Evolutionary conservation across 2,329 filamentous ascomycete genomes (phyloP), one percentile per base, ranked within the genome.

Genomic region (Fusarium sp.): DNA sequence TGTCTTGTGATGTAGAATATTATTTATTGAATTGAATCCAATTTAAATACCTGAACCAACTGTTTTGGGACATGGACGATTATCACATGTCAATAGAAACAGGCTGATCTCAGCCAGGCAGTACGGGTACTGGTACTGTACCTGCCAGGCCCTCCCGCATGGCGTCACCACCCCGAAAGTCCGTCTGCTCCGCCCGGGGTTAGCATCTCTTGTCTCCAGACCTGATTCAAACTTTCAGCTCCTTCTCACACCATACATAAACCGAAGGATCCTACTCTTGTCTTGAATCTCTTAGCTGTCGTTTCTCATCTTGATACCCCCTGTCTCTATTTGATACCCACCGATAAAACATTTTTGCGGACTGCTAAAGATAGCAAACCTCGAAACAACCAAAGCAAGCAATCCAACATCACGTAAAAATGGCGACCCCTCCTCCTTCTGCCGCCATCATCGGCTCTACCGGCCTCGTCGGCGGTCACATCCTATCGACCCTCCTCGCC

Each of bases 381-480:
- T 27, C 16, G 20, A 38, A 27, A 0, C 31, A 7, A 35, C 20
- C n/a, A n/a, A 55, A 35, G 7, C 20, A 33, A 14, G 22, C n/a
- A 20, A 38, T 24, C 31, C 9, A 59, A 29, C 20, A 42, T 42
- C 46, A 58, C 31, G 44, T 31, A 35, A 20, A 20, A 56, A 42
- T 42, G 36, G 36, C 56, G 24, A 11, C 60, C 11, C 33, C 36
- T 36, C 38, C 72, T 75, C 61, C 87, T 4, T 82, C 86, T 51
- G 85, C 86, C 74, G 85, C 85, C 69, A 80, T 93, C 69, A 87
- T 90, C 75, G 92, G 92, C 72, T 89, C 87, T 76, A 94, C 92
- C 64, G 91, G 92, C 79, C 88, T 92, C 40, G 87, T 88, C 75
- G 95, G 96, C 79, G 90, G 89, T 61, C 86, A 93, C 79, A 95